Base-by-base conservation (phyloP, 352 stramenopile species). In the Pythium volutum region DNA sequence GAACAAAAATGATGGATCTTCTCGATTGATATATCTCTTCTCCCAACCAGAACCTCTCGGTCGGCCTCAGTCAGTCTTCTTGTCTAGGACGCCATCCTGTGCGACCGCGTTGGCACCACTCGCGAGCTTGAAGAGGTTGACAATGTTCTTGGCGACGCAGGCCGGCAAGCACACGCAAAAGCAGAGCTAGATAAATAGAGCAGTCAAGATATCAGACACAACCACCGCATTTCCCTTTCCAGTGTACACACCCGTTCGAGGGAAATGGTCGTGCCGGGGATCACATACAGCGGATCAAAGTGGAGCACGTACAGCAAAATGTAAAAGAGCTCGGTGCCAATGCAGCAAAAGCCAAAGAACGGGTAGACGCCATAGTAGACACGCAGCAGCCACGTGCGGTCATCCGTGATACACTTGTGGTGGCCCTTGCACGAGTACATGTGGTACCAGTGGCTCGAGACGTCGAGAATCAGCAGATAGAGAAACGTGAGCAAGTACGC, bases 381-480 rank as follows among this genome's bases (percentile, higher is more conserved):
- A 52, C 93, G 83, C 56, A 99, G 84, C 38, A 99, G 72, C 57
- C 97, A 87, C 76, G 98, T 98, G 68, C 94, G 80, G 62, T 96
- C 86, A 0, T 81, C 83, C 12, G 91, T 77, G 14, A 96, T 85
- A 6, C 81, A 79, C 82, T 99, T 99, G 79, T 99, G 96, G 84
- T 99, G 96, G 51, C 90, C 81, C 46, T 85, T 81, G 10, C 76
- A 97, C 59, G 88, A 93, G 75, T 98, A 98, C 87, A 99, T 98
- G 88, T 99, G 96, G 74, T 94, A 98, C 96, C 96, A 99, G 76
- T 99, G 97, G 68, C 91, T 98, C 34, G 89, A 89, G 39, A 99
- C 97, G 78, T 99, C 96, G 50, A 99, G 76, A 47, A 98, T 85
- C 41, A 98, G 87, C 41, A 99, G 70, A 56, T 90, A 89, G 33